Base-by-base conservation (phyloP, 2,329 filamentous ascomycete species). In the Talaromyces funiculosus region DNA sequence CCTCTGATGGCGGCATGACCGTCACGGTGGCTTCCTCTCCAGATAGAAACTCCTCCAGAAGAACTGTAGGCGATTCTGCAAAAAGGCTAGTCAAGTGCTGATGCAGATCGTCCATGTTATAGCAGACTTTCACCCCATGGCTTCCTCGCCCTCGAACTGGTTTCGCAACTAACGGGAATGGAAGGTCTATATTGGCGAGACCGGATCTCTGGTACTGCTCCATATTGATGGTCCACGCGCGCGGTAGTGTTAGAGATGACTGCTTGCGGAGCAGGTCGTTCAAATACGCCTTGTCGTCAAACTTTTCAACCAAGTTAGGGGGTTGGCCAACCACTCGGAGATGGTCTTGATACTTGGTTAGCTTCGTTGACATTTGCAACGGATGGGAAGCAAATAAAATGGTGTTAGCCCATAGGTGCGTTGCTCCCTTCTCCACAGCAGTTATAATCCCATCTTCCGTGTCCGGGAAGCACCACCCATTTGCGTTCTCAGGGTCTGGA, bases 21-120 rank as follows among this genome's bases (percentile, higher is more conserved):
- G 80, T 82, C 2, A 83, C 72, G 0, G 81, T 83, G 0, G 71
- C 80, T 64, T 83, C 81, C 61, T 81, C 74, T 0, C 80, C 79
- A 0, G 67, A 59, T 0, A 84, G 72, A 60, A 74, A 82, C 61
- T 83, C 74, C 62, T 83, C 80, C 0, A 82, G 37, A 63, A 83
- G 77, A 14, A 80, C 71, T 1, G 66, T 61, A 0, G 72, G 68
- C 0, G 72, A 75, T 53, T 79, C 75, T 1, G 66, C 38, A 2
- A 77, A 68, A 0, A 83, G 68, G 0, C 29, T 33, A 1, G 63
- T 38, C 0, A 74, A 63, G 63, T 82, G 79, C 0, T 62, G 24
- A 0, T 53, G 20, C 1, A 81, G 64, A 3, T 75, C 72, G 1
- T 64, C 20, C 3, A 62, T n/a, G 4, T 58, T 62, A 1, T 64